A percentile compares a stretch with the other conserved stretches of the same genome.
Conservation (phyloP, 75 land plant species). For the Larix kaempferi region DNA sequence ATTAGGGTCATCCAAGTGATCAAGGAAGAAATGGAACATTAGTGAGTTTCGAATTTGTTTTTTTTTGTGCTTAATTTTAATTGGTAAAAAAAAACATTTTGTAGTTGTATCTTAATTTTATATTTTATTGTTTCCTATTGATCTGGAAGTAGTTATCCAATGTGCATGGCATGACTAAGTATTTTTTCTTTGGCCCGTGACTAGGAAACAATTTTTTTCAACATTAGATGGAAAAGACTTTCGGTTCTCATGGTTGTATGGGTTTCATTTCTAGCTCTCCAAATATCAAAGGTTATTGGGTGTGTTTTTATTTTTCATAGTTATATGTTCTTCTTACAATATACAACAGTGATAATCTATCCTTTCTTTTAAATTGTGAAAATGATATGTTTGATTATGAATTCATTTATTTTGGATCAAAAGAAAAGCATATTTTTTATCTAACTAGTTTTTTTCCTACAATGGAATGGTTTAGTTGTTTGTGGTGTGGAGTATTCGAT, state of each 20-base stretch:
- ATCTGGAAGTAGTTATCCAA: too few relatives aligned
- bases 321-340: too few relatives aligned
- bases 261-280: slow-evolving; percentile 46
- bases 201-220: slow-evolving; percentile 48
- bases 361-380: neutral
- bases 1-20: slow-evolving; percentile 33
- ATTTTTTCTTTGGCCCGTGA: neutral
- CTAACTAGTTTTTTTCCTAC: neutral
- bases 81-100: neutral
- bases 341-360: neutral
- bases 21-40: slow-evolving; percentile 33
- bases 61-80: neutral
- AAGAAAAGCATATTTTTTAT: neutral
- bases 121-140: too few relatives aligned
- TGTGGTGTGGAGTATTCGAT: slow-evolving; percentile 66
- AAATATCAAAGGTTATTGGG: slow-evolving; percentile 46
- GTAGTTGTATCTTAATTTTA: neutral
- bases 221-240: slow-evolving; percentile 38
- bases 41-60: slow-evolving; percentile 21
- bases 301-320: too few relatives aligned
- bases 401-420: too few relatives aligned
- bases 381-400: too few relatives aligned
- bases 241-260: slow-evolving; percentile 45
- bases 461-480: slow-evolving; percentile 35
- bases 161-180: neutral